phyloP scores from a whole-genome alignment of 495 filamentous ascomycete genomes.

The Trichoderma gamsii region DNA sequence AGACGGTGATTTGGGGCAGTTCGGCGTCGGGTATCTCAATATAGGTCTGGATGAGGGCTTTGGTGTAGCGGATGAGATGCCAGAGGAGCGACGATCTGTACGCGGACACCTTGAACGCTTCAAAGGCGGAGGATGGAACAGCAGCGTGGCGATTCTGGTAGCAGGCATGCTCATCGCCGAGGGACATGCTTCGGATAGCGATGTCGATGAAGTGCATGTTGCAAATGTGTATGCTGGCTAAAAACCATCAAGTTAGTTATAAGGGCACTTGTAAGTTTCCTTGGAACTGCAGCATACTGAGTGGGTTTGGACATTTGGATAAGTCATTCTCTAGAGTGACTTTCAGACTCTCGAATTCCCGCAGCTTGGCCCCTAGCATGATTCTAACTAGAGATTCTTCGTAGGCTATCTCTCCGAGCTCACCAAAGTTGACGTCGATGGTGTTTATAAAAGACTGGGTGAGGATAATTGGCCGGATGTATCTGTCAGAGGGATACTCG shows the following conservation, averaged over 20 bases:
- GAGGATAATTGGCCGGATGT: not conserved
- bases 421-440: not conserved
- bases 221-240: not conserved
- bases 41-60: constrained; percentile 7
- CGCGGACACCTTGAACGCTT: not conserved
- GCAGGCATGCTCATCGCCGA: not conserved
- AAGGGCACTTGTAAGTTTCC: not conserved
- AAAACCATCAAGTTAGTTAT: not conserved
- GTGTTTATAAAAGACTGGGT: not conserved
- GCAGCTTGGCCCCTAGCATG: not conserved
- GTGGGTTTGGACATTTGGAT: not conserved
- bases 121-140: not conserved
- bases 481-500: constrained; percentile 10
- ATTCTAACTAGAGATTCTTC: not conserved
- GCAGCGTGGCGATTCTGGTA: not conserved
- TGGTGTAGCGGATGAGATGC: constrained; percentile 9
- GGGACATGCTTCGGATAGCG: not conserved
- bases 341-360: not conserved
- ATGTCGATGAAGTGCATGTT: not conserved
- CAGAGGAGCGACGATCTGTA: not conserved
- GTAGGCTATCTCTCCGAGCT: not conserved
- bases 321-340: not conserved
- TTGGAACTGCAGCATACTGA: not conserved
- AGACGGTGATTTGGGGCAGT: not conserved
- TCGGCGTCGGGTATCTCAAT: constrained; percentile 9